These are phyloP conservation scores for Sugiyamaella japonica DNA, from an alignment of 1,139 yeast genomes.

Conservation along the genomic window DNA sequence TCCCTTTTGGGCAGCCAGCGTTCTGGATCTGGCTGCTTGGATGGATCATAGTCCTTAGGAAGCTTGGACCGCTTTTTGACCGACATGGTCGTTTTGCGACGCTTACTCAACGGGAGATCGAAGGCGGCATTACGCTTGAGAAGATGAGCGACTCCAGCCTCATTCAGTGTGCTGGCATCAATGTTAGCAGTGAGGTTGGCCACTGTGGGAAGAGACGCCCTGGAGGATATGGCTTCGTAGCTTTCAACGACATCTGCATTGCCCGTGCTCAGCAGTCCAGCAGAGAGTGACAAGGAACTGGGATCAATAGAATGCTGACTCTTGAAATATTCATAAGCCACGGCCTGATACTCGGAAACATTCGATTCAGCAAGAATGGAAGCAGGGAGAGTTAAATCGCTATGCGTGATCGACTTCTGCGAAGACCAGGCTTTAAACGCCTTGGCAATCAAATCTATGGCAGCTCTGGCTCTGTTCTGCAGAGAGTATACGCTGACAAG, in stretches of 20 bases:
- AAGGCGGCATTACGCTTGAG: slow-evolving; percentile 28
- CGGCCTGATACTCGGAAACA: slow-evolving; percentile 16
- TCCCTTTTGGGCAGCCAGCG: slow-evolving; percentile 91
- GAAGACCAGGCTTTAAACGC: slow-evolving; percentile 29
- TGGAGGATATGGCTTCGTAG: slow-evolving; percentile 8
- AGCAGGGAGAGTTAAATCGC: slow-evolving; percentile 19
- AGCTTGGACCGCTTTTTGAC: slow-evolving; percentile 39
- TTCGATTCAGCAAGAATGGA: slow-evolving; percentile 23
- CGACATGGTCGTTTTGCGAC: slow-evolving; percentile 43
- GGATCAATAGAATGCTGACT: slow-evolving; percentile 4
- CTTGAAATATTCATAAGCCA: slow-evolving; percentile 22
- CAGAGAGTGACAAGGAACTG: slow-evolving; percentile 14
- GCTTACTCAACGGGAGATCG: slow-evolving; percentile 33
- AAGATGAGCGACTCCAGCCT: slow-evolving; percentile 44
- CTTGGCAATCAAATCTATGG: slow-evolving; percentile 27
- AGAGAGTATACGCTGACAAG: slow-evolving; percentile 52
- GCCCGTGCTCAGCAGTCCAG: slow-evolving; percentile 32
- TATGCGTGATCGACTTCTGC: background rate
- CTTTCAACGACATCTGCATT: slow-evolving; percentile 16
- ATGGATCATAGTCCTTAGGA: slow-evolving; percentile 46
- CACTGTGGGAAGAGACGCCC: slow-evolving; percentile 22
- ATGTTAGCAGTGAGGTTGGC: slow-evolving; percentile 44
- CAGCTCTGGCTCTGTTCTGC: slow-evolving; percentile 32
- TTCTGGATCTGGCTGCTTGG: slow-evolving; percentile 56
- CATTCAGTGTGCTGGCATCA: slow-evolving; percentile 45